These are phyloP conservation scores for Aureobasidium pullulans DNA, from an alignment of 2,329 filamentous ascomycete species.

Conservation along the genomic window DNA sequence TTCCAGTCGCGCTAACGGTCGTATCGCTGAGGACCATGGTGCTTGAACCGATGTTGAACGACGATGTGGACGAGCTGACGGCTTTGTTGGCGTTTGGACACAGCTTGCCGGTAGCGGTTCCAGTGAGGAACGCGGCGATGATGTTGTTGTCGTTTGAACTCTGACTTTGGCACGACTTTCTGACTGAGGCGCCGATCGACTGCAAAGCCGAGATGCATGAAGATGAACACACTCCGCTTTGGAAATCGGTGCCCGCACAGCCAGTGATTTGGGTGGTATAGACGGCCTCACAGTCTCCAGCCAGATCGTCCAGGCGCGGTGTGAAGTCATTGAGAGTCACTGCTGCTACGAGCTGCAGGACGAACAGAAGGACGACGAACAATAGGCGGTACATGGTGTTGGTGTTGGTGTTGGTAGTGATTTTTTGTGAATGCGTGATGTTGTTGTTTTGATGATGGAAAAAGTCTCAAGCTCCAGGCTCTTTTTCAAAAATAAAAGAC, in stretches of 20 bases:
- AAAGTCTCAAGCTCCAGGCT: neutral
- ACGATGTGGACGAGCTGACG: slow-evolving; percentile 7
- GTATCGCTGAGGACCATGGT: slow-evolving; percentile 1
- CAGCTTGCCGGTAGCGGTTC: slow-evolving; percentile 31
- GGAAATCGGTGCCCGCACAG: slow-evolving; percentile 36
- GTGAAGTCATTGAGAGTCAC: slow-evolving; percentile 40
- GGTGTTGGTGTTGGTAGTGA: neutral
- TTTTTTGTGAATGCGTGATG: neutral
- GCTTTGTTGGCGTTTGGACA: slow-evolving; percentile 29
- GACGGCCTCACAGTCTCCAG: slow-evolving; percentile 30
- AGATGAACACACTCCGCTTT: slow-evolving; percentile 23
- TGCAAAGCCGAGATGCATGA: slow-evolving; percentile 35
- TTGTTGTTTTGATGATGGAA: neutral
- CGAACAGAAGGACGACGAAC: slow-evolving; percentile 14
- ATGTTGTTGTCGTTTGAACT: slow-evolving; percentile 31
- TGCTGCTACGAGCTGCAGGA: slow-evolving; percentile 20
- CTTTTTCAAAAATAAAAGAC: neutral
- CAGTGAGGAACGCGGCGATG: slow-evolving; percentile 35
- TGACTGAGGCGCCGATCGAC: slow-evolving; percentile 28
- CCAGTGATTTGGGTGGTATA: slow-evolving; percentile 36
- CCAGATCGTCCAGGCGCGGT: slow-evolving; percentile 34
- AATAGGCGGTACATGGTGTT: neutral
- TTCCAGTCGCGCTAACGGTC: neutral
- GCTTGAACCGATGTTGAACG: slow-evolving; percentile 13
- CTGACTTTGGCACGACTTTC: slow-evolving; percentile 27